Base-by-base conservation (phyloP, 2,329 filamentous ascomycete genomes). In the Aspergillus awamori region DNA sequence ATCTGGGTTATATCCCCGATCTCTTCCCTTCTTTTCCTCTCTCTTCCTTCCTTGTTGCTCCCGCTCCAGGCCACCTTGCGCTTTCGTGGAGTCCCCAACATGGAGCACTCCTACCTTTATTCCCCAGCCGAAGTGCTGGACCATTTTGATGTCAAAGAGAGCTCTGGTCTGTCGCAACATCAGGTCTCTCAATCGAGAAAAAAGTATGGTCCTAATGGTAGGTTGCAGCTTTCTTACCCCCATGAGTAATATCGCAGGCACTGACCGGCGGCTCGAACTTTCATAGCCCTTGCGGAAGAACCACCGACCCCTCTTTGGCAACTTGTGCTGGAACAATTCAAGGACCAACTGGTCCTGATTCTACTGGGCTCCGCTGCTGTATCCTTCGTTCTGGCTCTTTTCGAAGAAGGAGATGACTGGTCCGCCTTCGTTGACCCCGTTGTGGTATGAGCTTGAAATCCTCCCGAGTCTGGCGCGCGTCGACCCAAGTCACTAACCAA, bases 251-350 rank as follows among this genome's bases (percentile, higher is more conserved):
- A 20, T 28, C 17, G 15, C 47, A 28, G 47, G 26, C 54, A 68
- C 58, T 57, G 52, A 33, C 47, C 55, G n/a, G 26, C 15, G 6
- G 15, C 33, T 51, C 45, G 38, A 58, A 48, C 13, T 28, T 24
- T 52, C 20, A 59, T 61, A 91, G 88, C 88, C 59, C 83, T 92
- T 59, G 85, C 87, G 49, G 95, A 99, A 81, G 95, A 99, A 67
- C 95, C 95, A 57, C 93, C 95, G 3, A 99, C 95, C 33, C 95
- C 95, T 41, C 77, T 99, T 52, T 99, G 94, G 95, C 87, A 98
- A 80, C 88, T 99, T 65, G 92, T 99, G 59, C 85, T 99, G 61
- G 95, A 99, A 80, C 95, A 99, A 78, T 99, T 99, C 85, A 97
- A 99, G 80, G 95, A 99, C 76, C 95, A 99, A 79, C 87, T 99